Evolutionary conservation across 768 basidiomycete genomes (phyloP).

Genomic region (Mycena epipterygia): DNA sequence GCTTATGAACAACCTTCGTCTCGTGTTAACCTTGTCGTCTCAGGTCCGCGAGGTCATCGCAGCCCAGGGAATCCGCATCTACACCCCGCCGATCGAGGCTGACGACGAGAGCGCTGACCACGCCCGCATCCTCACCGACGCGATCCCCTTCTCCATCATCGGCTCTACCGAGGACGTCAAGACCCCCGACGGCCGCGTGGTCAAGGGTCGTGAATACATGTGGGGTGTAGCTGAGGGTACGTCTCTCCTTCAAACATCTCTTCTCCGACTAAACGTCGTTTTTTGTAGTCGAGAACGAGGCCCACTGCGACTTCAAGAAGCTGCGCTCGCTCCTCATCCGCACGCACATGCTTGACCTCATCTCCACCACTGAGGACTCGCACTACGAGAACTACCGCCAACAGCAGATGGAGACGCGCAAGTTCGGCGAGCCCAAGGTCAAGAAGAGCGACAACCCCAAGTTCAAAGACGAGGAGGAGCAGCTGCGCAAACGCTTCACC

Average conservation of each 20-base stretch:
- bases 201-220: constrained; percentile 98
- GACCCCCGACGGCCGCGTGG: constrained; percentile 90
- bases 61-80: constrained; percentile 95
- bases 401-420: constrained; percentile 99
- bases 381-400: constrained; percentile 99
- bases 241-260: constrained; percentile 35
- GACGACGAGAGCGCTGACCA: constrained; percentile 92
- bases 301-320: constrained; percentile 99
- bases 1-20: constrained; percentile 15
- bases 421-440: constrained; percentile 98
- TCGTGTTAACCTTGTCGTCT: constrained; percentile 33
- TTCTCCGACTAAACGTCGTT: neutral
- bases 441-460: constrained; percentile 99
- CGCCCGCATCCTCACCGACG: constrained; percentile 87
- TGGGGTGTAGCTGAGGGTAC: constrained; percentile 97
- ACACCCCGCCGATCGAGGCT: constrained; percentile 91
- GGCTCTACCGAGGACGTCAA: constrained; percentile 96
- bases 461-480: constrained; percentile 99
- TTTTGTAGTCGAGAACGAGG: constrained; percentile 87
- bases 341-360: constrained; percentile 98
- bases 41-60: constrained; percentile 91
- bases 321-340: constrained; percentile 95
- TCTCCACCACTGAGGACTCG: constrained; percentile 93
- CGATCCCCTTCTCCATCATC: constrained; percentile 99
- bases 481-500: constrained; percentile 96